These are phyloP conservation scores for Eimeria necatrix DNA, from an alignment of 169 alveolate genomes.

Conservation along the genomic window DNA sequence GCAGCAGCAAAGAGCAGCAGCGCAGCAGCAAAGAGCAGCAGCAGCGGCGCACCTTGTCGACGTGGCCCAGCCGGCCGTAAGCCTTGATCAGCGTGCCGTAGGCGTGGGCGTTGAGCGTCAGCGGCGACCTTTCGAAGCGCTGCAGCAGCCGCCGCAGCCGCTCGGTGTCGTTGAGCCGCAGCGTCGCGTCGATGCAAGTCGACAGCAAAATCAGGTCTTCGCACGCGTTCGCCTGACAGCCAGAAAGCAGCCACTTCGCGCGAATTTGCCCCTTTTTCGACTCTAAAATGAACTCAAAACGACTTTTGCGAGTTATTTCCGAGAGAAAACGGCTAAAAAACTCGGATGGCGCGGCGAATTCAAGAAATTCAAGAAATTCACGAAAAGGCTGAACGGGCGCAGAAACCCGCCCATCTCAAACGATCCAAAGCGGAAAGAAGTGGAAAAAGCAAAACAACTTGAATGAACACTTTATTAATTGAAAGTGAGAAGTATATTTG, in stretches of 20 bases:
- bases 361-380: neutral
- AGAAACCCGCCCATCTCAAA: neutral
- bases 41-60: neutral
- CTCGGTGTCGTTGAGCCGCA: slow-evolving; percentile 38
- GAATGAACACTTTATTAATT: neutral
- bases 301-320: too few relatives aligned
- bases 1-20: too few relatives aligned
- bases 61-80: slow-evolving; percentile 46
- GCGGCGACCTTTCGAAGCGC: slow-evolving; percentile 1
- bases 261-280: too few relatives aligned
- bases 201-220: slow-evolving; percentile 56
- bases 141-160: slow-evolving; percentile 19
- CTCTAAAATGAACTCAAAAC: too few relatives aligned
- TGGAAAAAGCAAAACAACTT: neutral
- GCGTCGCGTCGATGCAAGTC: slow-evolving; percentile 62
- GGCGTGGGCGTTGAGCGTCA: slow-evolving; percentile 50
- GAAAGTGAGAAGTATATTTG: neutral
- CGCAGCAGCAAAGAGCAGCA: neutral
- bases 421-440: neutral
- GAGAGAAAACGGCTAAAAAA: neutral
- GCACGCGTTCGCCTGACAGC: slow-evolving; percentile 43
- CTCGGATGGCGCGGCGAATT: neutral
- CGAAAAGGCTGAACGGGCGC: neutral
- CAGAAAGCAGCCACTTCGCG: neutral
- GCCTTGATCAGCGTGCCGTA: slow-evolving; percentile 74